Evolutionary conservation across 2,329 filamentous ascomycete species (phyloP).

Genomic region (Fusarium staphyleae): DNA sequence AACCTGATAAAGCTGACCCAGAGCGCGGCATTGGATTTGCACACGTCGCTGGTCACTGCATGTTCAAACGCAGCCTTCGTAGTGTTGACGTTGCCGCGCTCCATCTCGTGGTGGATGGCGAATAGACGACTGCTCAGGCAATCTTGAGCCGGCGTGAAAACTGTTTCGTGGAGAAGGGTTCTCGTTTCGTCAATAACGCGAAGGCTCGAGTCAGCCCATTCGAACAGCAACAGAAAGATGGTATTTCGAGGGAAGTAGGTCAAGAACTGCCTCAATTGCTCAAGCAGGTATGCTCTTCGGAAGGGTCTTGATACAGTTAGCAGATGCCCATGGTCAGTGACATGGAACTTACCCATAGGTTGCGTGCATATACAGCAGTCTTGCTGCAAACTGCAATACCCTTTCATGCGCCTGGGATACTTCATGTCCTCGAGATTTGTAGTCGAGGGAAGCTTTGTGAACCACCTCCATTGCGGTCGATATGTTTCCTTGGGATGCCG

Average conservation of each 20-base stretch:
- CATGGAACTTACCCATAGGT: constrained; percentile 56
- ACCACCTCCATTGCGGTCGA: constrained; percentile 55
- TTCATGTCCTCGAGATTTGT: constrained; percentile 48
- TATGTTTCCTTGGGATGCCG: constrained; percentile 62
- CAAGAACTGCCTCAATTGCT: constrained; percentile 67
- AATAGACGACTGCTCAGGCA: constrained; percentile 55
- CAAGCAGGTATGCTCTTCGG: constrained; percentile 70
- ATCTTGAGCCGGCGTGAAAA: constrained; percentile 52
- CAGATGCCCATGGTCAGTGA: neutral
- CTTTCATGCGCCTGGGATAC: constrained; percentile 60
- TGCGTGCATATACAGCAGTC: constrained; percentile 71
- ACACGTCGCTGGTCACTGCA: constrained; percentile 53
- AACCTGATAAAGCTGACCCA: constrained; percentile 62
- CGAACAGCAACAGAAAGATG: constrained; percentile 74
- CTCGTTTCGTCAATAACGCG: constrained; percentile 79
- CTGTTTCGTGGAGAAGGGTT: constrained; percentile 64
- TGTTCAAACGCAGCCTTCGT: constrained; percentile 60
- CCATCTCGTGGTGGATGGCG: constrained; percentile 59
- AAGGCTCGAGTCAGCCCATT: constrained; percentile 76
- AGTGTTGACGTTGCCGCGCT: constrained; percentile 57
- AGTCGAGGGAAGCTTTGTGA: constrained; percentile 51
- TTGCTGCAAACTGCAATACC: constrained; percentile 72
- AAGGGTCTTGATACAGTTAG: constrained; percentile 60
- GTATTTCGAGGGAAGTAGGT: constrained; percentile 75
- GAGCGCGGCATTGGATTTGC: constrained; percentile 51